These are phyloP conservation scores for Zelonia costaricensis DNA, from an alignment of 208 protist species.

Conservation along the genomic window DNA sequence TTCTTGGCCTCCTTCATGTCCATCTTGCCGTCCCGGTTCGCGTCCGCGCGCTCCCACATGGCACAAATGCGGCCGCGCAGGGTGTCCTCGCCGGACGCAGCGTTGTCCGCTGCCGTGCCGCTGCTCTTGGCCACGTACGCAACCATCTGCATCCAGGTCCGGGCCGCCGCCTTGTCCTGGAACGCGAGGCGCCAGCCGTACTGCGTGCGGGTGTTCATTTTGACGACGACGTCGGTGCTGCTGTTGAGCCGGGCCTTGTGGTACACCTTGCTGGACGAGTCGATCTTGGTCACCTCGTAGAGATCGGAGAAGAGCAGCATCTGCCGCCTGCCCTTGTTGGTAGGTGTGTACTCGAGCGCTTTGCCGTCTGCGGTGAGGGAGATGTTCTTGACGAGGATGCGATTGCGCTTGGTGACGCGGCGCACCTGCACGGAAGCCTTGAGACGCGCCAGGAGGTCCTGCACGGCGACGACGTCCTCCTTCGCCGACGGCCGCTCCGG, in stretches of 20 bases:
- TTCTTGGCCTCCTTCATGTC: slow-evolving; percentile 48
- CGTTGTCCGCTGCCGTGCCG: slow-evolving; percentile 5
- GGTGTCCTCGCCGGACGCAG: slow-evolving; percentile 8
- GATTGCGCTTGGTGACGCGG: slow-evolving; percentile 22
- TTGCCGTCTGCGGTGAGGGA: slow-evolving; percentile 31
- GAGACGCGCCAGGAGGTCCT: slow-evolving; percentile 19
- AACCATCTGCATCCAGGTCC: slow-evolving; percentile 45
- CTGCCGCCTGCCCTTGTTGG: slow-evolving; percentile 37
- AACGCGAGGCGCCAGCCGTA: slow-evolving; percentile 38
- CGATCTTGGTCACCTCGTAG: slow-evolving; percentile 44
- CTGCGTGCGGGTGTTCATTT: slow-evolving; percentile 38
- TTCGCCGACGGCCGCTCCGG: slow-evolving; percentile 24
- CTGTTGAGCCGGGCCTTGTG: slow-evolving; percentile 32
- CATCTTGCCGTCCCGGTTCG: slow-evolving; percentile 47
- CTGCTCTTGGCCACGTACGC: slow-evolving; percentile 27
- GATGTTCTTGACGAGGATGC: slow-evolving; percentile 22
- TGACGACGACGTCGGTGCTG: slow-evolving; percentile 41
- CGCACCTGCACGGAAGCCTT: slow-evolving; percentile 13
- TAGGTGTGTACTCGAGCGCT: slow-evolving; percentile 53
- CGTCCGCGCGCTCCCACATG: slow-evolving; percentile 51
- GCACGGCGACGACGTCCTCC: slow-evolving; percentile 23
- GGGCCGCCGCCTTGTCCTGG: slow-evolving; percentile 19
- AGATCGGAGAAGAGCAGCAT: slow-evolving; percentile 54
- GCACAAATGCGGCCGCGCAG: slow-evolving; percentile 37
- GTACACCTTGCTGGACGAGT: slow-evolving; percentile 46